These are phyloP conservation scores for Myochromella boudieri DNA, from an alignment of 768 basidiomycete species.

Conservation along the genomic window DNA sequence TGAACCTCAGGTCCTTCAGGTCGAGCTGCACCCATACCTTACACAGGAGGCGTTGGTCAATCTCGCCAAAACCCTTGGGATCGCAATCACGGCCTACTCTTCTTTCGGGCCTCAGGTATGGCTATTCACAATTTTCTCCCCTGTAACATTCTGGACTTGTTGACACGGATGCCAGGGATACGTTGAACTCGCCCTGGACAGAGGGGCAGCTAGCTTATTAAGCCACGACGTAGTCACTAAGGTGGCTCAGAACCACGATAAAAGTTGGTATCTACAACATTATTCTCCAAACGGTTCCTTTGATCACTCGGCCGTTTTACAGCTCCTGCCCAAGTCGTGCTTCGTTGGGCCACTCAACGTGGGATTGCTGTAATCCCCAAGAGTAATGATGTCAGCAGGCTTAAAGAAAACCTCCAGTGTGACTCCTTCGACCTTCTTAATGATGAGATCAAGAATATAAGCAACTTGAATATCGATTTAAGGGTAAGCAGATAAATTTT, in stretches of 20 bases:
- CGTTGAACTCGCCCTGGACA: constrained; percentile 65
- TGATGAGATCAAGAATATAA: constrained; percentile 59
- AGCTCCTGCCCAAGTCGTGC: constrained; percentile 66
- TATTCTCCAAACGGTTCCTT: not conserved
- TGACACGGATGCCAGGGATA: constrained; percentile 35
- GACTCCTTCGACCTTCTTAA: constrained; percentile 47
- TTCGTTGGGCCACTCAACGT: constrained; percentile 79
- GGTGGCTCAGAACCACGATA: constrained; percentile 51
- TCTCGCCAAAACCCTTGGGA: constrained; percentile 54
- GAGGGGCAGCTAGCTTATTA: constrained; percentile 52
- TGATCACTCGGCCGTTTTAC: not conserved
- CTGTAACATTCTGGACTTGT: constrained; percentile 17
- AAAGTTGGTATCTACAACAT: constrained; percentile 36
- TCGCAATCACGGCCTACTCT: constrained; percentile 68
- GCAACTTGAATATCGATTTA: constrained; percentile 57
- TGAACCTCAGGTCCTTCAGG: constrained; percentile 68
- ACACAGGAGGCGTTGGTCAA: constrained; percentile 56
- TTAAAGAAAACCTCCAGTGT: constrained; percentile 49
- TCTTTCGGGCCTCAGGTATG: constrained; percentile 39
- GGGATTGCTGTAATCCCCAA: constrained; percentile 79
- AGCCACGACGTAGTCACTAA: constrained; percentile 41
- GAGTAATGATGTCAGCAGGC: constrained; percentile 46
- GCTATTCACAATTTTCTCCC: constrained; percentile 18
- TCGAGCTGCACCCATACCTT: constrained; percentile 72
- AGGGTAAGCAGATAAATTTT: constrained; percentile 44